phyloP scores from a whole-genome alignment of 768 basidiomycete species.

The Panellus pusillus region DNA sequence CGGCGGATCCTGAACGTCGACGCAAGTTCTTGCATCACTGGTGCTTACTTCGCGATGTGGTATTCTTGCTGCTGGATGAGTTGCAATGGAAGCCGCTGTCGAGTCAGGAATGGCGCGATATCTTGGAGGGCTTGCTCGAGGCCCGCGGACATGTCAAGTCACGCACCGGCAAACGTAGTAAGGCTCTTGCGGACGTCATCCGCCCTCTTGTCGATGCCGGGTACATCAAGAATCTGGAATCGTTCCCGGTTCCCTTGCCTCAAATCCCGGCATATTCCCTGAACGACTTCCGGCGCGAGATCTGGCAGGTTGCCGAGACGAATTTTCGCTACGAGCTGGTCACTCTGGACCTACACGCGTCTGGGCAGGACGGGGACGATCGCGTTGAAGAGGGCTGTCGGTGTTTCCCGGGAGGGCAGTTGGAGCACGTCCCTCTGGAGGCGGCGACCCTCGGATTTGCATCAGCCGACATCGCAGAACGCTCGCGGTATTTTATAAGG shows the following conservation, averaged over 20 bases:
- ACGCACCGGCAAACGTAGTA: neutral
- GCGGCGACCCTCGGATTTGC: neutral
- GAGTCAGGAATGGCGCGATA: neutral
- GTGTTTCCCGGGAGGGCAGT: conserved; percentile 1
- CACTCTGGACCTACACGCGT: neutral
- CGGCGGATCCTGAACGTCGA: neutral
- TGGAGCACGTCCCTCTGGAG: neutral
- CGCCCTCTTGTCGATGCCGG: neutral
- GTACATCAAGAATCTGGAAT: neutral
- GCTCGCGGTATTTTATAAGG: neutral
- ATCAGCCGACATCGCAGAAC: neutral
- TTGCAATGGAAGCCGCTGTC: neutral
- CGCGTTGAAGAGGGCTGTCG: too few relatives aligned
- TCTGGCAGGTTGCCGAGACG: conserved; percentile 4
- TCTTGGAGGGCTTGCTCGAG: neutral
- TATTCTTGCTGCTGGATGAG: neutral
- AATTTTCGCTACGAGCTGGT: conserved; percentile 1
- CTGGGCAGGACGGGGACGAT: neutral
- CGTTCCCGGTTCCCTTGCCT: neutral
- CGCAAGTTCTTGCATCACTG: neutral
- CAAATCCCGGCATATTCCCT: neutral
- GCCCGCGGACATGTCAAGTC: neutral
- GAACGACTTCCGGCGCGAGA: neutral
- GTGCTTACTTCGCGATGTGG: neutral
- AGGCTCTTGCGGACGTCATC: neutral